phyloP scores from a whole-genome alignment of 1,139 yeast genomes.

The Pneumocystis sp. region DNA sequence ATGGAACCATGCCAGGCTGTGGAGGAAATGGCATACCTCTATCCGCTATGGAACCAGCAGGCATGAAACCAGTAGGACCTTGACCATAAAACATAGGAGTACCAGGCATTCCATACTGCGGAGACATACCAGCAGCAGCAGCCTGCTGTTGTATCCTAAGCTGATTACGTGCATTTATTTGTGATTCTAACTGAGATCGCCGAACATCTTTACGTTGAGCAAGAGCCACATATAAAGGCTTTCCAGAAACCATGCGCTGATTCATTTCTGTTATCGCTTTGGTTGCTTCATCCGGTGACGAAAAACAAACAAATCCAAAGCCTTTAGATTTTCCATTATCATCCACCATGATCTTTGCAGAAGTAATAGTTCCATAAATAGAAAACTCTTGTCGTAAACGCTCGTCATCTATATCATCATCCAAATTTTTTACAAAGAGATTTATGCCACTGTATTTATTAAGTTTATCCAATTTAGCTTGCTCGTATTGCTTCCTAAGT shows the following conservation, averaged over 20 bases:
- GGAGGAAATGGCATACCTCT: slow-evolving; percentile 41
- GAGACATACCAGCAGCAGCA: slow-evolving; percentile 66
- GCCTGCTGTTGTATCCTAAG: slow-evolving; percentile 91
- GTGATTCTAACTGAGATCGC: slow-evolving; percentile 94
- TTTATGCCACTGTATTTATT: slow-evolving; percentile 96
- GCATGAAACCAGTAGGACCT: slow-evolving; percentile 68
- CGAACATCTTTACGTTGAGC: slow-evolving; percentile 99
- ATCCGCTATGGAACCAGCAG: slow-evolving; percentile 43
- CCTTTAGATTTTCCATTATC: slow-evolving; percentile 94
- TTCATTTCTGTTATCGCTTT: slow-evolving; percentile 98
- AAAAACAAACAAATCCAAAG: slow-evolving; percentile 96
- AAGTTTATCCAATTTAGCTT: slow-evolving; percentile 80
- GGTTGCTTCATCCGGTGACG: slow-evolving; percentile 97
- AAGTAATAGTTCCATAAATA: slow-evolving; percentile 87
- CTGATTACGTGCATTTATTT: slow-evolving; percentile 95
- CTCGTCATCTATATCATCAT: slow-evolving; percentile 83
- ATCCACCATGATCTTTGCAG: slow-evolving; percentile 86
- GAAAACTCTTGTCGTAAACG: slow-evolving; percentile 82
- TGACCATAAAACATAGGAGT: slow-evolving; percentile 39
- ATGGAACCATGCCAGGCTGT: slow-evolving; percentile 43
- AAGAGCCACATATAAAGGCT: slow-evolving; percentile 95
- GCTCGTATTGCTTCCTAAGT: slow-evolving; percentile 89
- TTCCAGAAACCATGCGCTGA: slow-evolving; percentile 89
- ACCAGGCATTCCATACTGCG: slow-evolving; percentile 51
- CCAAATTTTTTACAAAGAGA: slow-evolving; percentile 91